phyloP scores from a whole-genome alignment of 2,329 filamentous ascomycete genomes.

The Xylaria sp. region DNA sequence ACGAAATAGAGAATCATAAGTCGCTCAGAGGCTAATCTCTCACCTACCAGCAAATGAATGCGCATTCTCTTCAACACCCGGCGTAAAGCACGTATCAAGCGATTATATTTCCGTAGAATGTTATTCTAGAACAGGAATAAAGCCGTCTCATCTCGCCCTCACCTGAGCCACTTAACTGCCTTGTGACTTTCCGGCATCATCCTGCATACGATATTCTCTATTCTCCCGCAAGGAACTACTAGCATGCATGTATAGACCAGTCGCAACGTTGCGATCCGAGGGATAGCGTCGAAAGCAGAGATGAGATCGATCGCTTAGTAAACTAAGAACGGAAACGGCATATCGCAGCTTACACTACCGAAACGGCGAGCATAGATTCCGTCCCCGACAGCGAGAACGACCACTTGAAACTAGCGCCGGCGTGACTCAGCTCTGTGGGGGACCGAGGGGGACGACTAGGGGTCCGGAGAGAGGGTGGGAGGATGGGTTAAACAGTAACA shows the following conservation, averaged over 20 bases:
- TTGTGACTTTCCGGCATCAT: no score
- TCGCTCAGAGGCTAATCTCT: no score
- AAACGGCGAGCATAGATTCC: neutral
- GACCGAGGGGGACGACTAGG: neutral
- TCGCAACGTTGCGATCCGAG: neutral
- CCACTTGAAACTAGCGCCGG: neutral
- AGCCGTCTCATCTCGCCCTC: neutral
- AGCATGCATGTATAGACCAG: neutral
- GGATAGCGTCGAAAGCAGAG: neutral
- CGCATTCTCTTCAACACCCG: no score
- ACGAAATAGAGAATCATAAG: no score
- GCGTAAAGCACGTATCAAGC: neutral
- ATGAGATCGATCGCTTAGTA: neutral
- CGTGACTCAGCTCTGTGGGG: neutral
- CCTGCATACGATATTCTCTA: no score
- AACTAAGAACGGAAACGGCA: neutral
- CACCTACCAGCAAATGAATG: no score
- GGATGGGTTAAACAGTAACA: neutral
- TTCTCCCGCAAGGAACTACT: no score
- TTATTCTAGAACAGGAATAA: no score
- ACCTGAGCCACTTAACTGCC: neutral
- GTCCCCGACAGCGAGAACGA: conserved; percentile 1
- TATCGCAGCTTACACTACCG: neutral
- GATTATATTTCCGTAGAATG: neutral
- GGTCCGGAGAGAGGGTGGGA: neutral